These are phyloP conservation scores for Eucalyptus guilfoylei DNA, from an alignment of 345 rosid genomes.

Conservation along the genomic window DNA sequence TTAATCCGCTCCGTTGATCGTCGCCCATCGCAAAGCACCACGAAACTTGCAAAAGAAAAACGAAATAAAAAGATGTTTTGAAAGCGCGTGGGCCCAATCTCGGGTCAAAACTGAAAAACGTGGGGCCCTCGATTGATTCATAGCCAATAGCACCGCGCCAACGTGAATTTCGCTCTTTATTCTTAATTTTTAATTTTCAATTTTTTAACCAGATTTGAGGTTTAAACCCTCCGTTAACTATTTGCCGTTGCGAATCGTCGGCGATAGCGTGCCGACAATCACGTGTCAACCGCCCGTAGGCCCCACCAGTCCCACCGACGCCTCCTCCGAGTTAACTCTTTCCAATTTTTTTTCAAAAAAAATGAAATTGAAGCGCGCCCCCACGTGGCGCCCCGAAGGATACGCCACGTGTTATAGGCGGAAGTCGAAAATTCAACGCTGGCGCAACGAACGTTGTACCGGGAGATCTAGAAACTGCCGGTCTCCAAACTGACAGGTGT, in stretches of 20 bases:
- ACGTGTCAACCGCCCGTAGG: not conserved
- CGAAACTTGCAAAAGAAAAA: not conserved
- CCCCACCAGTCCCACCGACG: not conserved
- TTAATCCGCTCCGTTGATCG: not conserved
- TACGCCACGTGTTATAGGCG: not conserved
- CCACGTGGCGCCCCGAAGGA: fast-evolving
- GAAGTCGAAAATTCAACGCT: not conserved
- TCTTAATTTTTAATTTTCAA: not conserved
- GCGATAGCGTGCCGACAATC: not conserved
- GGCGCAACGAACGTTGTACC: not conserved
- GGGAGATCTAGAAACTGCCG: not conserved
- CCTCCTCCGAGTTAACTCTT: not conserved
- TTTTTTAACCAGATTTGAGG: not conserved
- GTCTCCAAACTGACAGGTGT: not conserved
- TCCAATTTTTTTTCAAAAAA: not conserved
- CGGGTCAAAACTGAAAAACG: not conserved
- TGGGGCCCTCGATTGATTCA: not conserved
- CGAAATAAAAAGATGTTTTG: not conserved
- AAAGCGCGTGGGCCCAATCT: not conserved
- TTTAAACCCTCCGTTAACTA: not conserved
- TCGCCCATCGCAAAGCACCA: not conserved
- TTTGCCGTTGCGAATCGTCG: not conserved
- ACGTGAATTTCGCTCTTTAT: not conserved
- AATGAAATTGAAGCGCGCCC: not conserved
- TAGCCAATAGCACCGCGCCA: not conserved